Evolutionary conservation across 495 filamentous ascomycete genomes (phyloP).

Genomic region (Endocarpon pusillum): DNA sequence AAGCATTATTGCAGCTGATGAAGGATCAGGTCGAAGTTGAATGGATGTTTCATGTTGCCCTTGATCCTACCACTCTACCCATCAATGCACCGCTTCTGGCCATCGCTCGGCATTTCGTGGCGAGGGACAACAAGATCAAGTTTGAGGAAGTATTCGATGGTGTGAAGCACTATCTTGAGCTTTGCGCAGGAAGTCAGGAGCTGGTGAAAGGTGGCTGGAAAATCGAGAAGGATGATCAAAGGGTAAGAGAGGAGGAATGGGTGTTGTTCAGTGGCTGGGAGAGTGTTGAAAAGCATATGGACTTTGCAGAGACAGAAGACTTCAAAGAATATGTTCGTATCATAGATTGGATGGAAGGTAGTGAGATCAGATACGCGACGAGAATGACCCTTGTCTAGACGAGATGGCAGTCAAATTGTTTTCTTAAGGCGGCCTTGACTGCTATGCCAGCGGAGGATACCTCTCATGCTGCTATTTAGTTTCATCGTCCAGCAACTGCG

Average conservation of each 20-base stretch:
- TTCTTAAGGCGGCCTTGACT: too few species aligned
- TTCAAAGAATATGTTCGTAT: conserved; percentile 19
- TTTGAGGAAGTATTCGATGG: conserved; percentile 21
- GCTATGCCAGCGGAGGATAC: too few species aligned
- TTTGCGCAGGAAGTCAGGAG: conserved; percentile 17
- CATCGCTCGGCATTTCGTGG: conserved; percentile 27
- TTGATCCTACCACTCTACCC: conserved; percentile 15
- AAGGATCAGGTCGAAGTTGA: conserved; percentile 24
- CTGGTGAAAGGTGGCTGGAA: conserved; percentile 31
- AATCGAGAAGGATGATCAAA: conserved; percentile 23
- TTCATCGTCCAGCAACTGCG: too few species aligned
- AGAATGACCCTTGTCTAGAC: too few species aligned
- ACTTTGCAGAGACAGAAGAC: conserved; percentile 20
- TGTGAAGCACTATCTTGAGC: conserved; percentile 17
- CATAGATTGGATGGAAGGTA: not conserved
- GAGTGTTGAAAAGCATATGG: conserved; percentile 25
- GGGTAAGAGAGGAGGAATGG: conserved; percentile 27
- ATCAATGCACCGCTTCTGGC: conserved; percentile 25
- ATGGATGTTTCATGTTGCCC: conserved; percentile 22
- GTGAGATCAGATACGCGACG: too few species aligned
- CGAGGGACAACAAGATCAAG: conserved; percentile 18
- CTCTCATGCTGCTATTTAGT: too few species aligned
- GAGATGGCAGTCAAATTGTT: too few species aligned
- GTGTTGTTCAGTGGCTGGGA: conserved; percentile 35
- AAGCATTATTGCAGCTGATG: conserved; percentile 23